phyloP scores from a whole-genome alignment of 371 early-diverging fungal species.

The Umbelopsis sp. region DNA sequence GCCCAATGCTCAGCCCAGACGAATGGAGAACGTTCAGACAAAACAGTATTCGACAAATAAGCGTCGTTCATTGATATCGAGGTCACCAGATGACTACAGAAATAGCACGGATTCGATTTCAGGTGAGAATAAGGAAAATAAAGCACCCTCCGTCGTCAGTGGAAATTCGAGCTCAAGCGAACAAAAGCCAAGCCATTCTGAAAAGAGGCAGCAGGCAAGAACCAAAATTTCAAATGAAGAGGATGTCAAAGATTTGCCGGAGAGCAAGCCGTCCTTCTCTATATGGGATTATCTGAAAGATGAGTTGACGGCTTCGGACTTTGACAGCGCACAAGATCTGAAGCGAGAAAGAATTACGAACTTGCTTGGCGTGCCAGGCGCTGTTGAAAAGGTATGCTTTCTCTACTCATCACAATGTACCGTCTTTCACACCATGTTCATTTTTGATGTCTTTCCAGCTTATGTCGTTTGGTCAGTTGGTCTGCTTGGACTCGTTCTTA shows the following conservation, averaged over 20 bases:
- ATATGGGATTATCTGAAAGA: conserved; percentile 67
- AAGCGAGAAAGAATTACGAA: conserved; percentile 85
- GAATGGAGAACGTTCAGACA: neutral
- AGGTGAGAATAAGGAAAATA: neutral
- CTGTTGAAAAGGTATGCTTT: conserved; percentile 75
- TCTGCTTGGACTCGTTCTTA: conserved; percentile 93
- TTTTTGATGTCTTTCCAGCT: conserved; percentile 43
- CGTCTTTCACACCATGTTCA: neutral
- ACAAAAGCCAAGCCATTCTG: neutral
- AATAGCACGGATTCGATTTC: neutral
- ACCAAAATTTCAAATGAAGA: too few relatives aligned
- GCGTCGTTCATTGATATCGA: neutral
- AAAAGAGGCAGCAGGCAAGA: neutral
- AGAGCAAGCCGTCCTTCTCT: conserved; percentile 31
- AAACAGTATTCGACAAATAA: neutral
- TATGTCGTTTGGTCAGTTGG: conserved; percentile 86
- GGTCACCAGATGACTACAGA: neutral
- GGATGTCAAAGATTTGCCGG: neutral
- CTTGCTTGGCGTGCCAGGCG: conserved; percentile 78
- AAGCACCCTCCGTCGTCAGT: neutral
- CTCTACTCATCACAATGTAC: neutral
- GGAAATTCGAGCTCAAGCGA: neutral
- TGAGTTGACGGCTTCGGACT: conserved; percentile 75
- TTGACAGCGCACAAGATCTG: conserved; percentile 74
- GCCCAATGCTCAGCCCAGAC: neutral